Evolutionary conservation across 2,329 filamentous ascomycete genomes (phyloP), one percentile per base, ranked within the genome.

Genomic region (Blastomyces emzantsi): DNA sequence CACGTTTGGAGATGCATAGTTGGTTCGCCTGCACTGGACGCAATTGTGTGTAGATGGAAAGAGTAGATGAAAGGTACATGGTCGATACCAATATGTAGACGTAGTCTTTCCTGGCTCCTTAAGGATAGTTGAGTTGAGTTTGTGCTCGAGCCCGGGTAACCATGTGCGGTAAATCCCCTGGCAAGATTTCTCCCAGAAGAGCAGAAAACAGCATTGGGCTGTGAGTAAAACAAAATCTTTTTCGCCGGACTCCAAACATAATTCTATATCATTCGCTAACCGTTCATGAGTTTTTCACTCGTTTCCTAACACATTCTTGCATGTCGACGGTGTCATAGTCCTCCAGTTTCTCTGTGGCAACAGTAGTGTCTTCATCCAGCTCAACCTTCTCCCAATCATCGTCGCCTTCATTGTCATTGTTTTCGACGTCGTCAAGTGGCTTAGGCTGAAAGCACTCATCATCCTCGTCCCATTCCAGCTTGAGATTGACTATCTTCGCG

Each of bases 401-500:
- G 59, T 78, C 76, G 0, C 73, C 71, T 15, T 72, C 68, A 6
- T 71, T 66, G 58, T 63, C 62, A 13, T 63, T 58, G 15, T 1
- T 36, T 52, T 62, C 59, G 8, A 56, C 22, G 39, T 62, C 41
- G 9, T 64, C 59, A 25, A 2, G 15, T 17, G 41, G 33, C 19
- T 28, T 56, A 9, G 17, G 57, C 7, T 55, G 61, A 47, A 60
- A 55, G 22, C 65, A 61, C 30, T 67, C 55, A 5, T 69, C 64
- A 30, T 67, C 66, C 17, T 71, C 64, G 7, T 67, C 67, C 73
- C 75, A 74, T 15, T 70, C 63, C n/a, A 78, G 64, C 41, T 71
- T 68, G 19, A 78, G 62, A 51, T 64, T 66, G 43, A 67, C 78
- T 49, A 86, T 76, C 64, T 79, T 79, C 1, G 85, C 85, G 15